A percentile compares a stretch with the other conserved stretches of the same genome.
Evolutionary conservation across 352 stramenopile genomes (phyloP).

Genomic region (Phytophthora sansomeana): DNA sequence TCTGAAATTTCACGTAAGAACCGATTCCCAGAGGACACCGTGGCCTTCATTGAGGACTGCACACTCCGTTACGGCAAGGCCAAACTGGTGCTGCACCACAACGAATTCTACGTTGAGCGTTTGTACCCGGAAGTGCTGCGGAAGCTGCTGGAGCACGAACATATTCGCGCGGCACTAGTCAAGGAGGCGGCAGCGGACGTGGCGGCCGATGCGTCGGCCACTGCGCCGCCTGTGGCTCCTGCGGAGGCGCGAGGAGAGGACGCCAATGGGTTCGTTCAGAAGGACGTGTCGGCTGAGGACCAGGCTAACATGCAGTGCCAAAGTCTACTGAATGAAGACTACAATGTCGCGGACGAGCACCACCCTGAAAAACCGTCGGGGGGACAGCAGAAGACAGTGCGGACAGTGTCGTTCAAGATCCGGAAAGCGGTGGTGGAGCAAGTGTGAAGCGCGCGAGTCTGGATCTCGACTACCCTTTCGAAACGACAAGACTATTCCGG

Average conservation of each 20-base stretch:
- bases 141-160: constrained; percentile 95
- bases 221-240: constrained; percentile 33
- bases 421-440: constrained; percentile 92
- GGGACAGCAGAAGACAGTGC: constrained; percentile 71
- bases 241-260: constrained; percentile 47
- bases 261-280: constrained; percentile 76
- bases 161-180: constrained; percentile 93
- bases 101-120: constrained; percentile 99
- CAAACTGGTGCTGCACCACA: constrained; percentile 96
- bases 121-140: constrained; percentile 95
- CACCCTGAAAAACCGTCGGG: constrained; percentile 38
- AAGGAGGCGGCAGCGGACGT: constrained; percentile 63
- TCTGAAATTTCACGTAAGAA: too few species aligned
- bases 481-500: constrained; percentile 88
- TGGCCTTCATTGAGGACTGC: constrained; percentile 96
- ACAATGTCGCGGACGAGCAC: constrained; percentile 79
- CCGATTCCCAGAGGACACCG: constrained; percentile 92
- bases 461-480: constrained; percentile 98
- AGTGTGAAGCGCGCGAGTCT: constrained; percentile 95
- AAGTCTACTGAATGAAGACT: constrained; percentile 89
- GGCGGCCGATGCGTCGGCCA: constrained; percentile 13
- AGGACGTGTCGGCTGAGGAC: constrained; percentile 82
- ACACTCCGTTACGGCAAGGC: constrained; percentile 98
- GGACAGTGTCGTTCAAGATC: constrained; percentile 87
- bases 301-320: constrained; percentile 89